Evolutionary conservation across 2,329 filamentous ascomycete genomes (phyloP).

Genomic region (Cryphonectria parasitica): DNA sequence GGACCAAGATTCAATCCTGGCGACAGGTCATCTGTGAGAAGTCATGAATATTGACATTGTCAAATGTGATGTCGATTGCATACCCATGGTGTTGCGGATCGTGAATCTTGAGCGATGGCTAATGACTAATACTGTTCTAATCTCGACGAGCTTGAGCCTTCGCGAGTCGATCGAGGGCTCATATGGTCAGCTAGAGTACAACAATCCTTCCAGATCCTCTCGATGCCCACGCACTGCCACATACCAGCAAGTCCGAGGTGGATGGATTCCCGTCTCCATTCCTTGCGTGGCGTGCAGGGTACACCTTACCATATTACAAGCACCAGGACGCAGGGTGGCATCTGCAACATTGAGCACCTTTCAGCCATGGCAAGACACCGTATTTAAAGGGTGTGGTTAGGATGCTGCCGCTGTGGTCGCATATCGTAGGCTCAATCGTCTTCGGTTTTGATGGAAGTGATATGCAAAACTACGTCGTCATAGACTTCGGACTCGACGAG

Average conservation of each 20-base stretch:
- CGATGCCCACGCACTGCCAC: neutral
- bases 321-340: neutral
- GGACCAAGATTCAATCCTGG: neutral
- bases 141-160: neutral
- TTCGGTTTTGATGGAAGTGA: conserved; percentile 16
- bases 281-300: neutral
- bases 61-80: conserved; percentile 1
- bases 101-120: neutral
- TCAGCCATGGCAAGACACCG: neutral
- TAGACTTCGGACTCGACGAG: conserved; percentile 33
- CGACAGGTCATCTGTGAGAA: neutral
- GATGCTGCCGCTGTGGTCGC: neutral
- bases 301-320: neutral
- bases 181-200: neutral
- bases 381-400: neutral
- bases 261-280: neutral
- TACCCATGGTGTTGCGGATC: conserved; percentile 5
- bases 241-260: neutral
- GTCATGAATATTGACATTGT: neutral
- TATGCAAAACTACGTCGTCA: conserved; percentile 33
- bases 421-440: neutral
- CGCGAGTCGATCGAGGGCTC: neutral
- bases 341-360: neutral
- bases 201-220: neutral
- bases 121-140: neutral